A percentile compares a stretch with the other conserved stretches of the same genome.
phyloP scores from a whole-genome alignment of 2,329 filamentous ascomycete species.

The Pseudogymnoascus sp. region DNA sequence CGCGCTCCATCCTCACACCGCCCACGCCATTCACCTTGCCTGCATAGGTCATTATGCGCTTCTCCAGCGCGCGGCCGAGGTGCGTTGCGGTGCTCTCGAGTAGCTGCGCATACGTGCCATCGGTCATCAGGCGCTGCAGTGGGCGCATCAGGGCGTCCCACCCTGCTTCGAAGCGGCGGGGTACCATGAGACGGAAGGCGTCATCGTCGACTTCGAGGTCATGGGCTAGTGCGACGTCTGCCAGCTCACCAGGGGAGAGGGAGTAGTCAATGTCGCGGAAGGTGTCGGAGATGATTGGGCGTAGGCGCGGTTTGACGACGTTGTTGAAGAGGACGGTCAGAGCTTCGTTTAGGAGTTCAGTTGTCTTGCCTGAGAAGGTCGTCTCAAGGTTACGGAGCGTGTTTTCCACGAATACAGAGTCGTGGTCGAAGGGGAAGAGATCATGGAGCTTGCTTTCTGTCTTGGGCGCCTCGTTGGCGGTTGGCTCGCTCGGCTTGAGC shows the following conservation, averaged over 20 bases:
- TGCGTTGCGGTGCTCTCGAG: constrained; percentile 66
- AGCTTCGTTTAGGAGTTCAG: constrained; percentile 75
- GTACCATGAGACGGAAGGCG: constrained; percentile 57
- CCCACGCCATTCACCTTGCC: constrained; percentile 71
- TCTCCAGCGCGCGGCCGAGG: constrained; percentile 73
- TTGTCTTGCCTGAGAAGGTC: constrained; percentile 68
- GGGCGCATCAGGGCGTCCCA: constrained; percentile 85
- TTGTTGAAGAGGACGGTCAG: constrained; percentile 80
- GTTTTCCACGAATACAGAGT: constrained; percentile 60
- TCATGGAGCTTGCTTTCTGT: constrained; percentile 39
- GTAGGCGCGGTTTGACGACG: constrained; percentile 75
- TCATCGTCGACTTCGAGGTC: constrained; percentile 38
- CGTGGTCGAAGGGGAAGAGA: constrained; percentile 72
- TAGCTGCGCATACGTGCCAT: constrained; percentile 65
- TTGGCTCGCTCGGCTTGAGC: constrained; percentile 38
- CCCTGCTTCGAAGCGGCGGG: constrained; percentile 69
- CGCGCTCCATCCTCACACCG: constrained; percentile 73
- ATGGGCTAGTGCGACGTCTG: constrained; percentile 44
- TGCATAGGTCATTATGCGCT: constrained; percentile 72
- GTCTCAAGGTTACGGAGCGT: constrained; percentile 60
- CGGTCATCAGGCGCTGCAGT: constrained; percentile 74
- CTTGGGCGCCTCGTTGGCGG: constrained; percentile 21
- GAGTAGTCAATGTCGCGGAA: constrained; percentile 90
- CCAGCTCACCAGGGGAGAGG: constrained; percentile 52
- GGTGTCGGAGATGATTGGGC: constrained; percentile 75